These are phyloP conservation scores for Colletotrichum musae DNA, from an alignment of 2,329 filamentous ascomycete genomes.

Conservation along the genomic window DNA sequence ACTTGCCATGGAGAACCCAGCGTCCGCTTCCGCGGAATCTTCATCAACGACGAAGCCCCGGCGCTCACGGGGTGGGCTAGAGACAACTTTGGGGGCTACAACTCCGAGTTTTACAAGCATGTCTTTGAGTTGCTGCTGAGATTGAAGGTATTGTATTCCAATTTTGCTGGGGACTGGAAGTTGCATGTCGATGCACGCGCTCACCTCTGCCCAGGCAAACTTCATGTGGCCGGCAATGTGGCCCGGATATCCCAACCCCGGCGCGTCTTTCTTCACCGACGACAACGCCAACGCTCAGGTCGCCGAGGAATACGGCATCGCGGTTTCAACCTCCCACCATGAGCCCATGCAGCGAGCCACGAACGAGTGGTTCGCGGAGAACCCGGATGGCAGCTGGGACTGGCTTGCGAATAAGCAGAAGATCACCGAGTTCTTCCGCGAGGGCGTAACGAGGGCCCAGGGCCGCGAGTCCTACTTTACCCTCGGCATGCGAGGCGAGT, in stretches of 20 bases:
- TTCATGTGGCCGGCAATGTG: conserved; percentile 80
- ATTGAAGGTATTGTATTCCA: not conserved
- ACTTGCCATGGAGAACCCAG: conserved; percentile 67
- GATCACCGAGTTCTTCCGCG: conserved; percentile 70
- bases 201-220: conserved; percentile 61
- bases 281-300: conserved; percentile 70
- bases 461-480: conserved; percentile 73
- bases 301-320: conserved; percentile 75
- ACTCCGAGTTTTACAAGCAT: conserved; percentile 69
- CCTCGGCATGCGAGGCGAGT: conserved; percentile 71
- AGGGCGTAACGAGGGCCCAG: conserved; percentile 68
- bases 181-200: not conserved
- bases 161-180: not conserved
- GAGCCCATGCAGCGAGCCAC: conserved; percentile 76
- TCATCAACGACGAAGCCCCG: conserved; percentile 75
- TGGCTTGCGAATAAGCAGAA: conserved; percentile 71
- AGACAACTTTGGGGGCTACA: conserved; percentile 64
- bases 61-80: conserved; percentile 71
- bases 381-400: conserved; percentile 67
- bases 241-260: conserved; percentile 63
- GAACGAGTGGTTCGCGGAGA: conserved; percentile 58
- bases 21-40: conserved; percentile 73
- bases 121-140: not conserved
- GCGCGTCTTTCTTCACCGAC: conserved; percentile 73
- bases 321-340: conserved; percentile 75